These are phyloP conservation scores for Dendrocalamus sinicus DNA, from an alignment of 176 grass and related monocot species.

Conservation along the genomic window DNA sequence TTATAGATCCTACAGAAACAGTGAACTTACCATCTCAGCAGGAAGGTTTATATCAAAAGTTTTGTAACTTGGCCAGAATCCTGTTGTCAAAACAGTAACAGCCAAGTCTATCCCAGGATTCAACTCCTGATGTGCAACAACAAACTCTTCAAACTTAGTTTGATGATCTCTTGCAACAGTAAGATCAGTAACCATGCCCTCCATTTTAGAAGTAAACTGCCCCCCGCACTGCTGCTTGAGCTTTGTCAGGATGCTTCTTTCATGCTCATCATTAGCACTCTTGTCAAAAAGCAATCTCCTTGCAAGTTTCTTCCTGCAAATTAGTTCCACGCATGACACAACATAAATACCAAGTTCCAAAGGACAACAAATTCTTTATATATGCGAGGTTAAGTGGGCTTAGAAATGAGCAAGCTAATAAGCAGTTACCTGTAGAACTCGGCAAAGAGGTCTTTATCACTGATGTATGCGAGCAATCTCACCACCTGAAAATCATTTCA, in stretches of 20 bases:
- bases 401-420: constrained; percentile 39
- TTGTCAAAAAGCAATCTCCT: constrained; percentile 97
- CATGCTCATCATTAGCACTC: constrained; percentile 98
- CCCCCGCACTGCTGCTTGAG: constrained; percentile 98
- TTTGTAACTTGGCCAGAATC: constrained; percentile 99
- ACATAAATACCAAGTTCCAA: constrained; percentile 33
- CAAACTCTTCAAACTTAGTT: constrained; percentile 83
- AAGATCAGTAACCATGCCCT: constrained; percentile 97
- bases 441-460: constrained; percentile 94
- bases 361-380: background rate
- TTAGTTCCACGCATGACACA: constrained; percentile 20
- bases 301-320: constrained; percentile 94
- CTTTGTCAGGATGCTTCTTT: constrained; percentile 97
- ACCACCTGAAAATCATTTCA: constrained; percentile 66
- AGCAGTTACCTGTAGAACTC: constrained; percentile 82
- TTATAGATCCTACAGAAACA: constrained; percentile 2
- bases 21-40: constrained; percentile 79
- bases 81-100: constrained; percentile 91
- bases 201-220: constrained; percentile 99
- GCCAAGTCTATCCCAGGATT: constrained; percentile 89
- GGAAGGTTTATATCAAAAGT: constrained; percentile 97
- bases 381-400: background rate
- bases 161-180: constrained; percentile 84
- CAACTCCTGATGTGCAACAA: constrained; percentile 47
- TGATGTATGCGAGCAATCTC: constrained; percentile 88